Evolutionary conservation across 768 basidiomycete species (phyloP).

Genomic region (Leccinum incarnatum): DNA sequence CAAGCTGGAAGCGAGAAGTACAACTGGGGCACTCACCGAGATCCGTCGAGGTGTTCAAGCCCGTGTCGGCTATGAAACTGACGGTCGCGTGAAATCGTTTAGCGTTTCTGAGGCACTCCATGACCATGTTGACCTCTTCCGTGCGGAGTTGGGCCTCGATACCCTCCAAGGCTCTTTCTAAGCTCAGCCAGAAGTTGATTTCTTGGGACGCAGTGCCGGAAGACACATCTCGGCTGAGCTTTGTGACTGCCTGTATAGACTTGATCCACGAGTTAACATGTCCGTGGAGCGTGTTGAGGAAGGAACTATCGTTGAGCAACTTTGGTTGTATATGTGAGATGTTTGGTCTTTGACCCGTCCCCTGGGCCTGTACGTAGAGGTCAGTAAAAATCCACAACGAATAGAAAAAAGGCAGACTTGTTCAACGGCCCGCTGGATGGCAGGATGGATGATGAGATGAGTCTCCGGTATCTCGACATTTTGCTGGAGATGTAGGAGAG

Average conservation of each 20-base stretch:
- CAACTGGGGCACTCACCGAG: conserved; percentile 49
- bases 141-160: conserved; percentile 90
- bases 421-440: conserved; percentile 85
- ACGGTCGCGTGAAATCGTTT: conserved; percentile 97
- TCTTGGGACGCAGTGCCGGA: conserved; percentile 97
- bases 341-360: conserved; percentile 59
- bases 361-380: conserved; percentile 37
- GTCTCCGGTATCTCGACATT: conserved; percentile 98
- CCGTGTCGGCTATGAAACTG: conserved; percentile 97
- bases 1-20: background rate
- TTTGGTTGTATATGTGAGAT: conserved; percentile 72
- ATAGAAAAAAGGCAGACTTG: conserved; percentile 36
- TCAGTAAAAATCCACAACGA: conserved; percentile 31
- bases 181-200: conserved; percentile 97
- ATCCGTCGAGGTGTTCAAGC: conserved; percentile 91
- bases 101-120: conserved; percentile 92
- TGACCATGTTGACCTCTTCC: conserved; percentile 89
- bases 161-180: conserved; percentile 90
- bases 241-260: conserved; percentile 94
- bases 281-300: conserved; percentile 89
- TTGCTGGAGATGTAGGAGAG: conserved; percentile 92
- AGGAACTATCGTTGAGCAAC: conserved; percentile 80
- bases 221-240: conserved; percentile 88
- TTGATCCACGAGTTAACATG: conserved; percentile 99
- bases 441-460: conserved; percentile 86